Evolutionary conservation across 306 rosid species (phyloP).

Genomic region (Casuarina equisetifolia): DNA sequence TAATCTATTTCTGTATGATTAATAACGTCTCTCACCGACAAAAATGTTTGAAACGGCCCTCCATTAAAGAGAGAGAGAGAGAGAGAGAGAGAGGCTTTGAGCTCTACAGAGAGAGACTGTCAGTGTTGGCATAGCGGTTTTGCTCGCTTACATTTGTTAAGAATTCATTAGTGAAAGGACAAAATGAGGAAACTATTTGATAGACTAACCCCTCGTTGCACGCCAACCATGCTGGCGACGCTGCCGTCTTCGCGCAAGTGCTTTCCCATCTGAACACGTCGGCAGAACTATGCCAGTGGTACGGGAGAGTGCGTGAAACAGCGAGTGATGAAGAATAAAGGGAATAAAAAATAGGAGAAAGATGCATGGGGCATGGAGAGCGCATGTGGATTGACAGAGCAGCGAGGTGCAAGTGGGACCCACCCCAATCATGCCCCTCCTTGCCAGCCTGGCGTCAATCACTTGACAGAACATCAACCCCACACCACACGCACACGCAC

Average conservation of each 20-base stretch:
- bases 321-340: constrained; percentile 25
- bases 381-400: constrained; percentile 68
- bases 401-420: constrained; percentile 35
- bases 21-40: constrained; percentile 92
- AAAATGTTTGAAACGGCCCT: constrained; percentile 69
- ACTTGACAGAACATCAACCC: constrained; percentile 50
- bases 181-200: neutral
- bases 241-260: neutral
- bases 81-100: neutral
- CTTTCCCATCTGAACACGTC: neutral
- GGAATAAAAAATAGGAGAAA: constrained; percentile 41
- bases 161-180: constrained; percentile 4
- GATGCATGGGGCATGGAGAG: constrained; percentile 66
- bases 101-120: neutral
- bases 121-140: constrained; percentile 18
- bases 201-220: neutral
- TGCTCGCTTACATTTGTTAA: constrained; percentile 32
- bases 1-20: constrained; percentile 46
- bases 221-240: neutral
- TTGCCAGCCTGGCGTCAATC: constrained; percentile 73
- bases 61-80: constrained; percentile 29
- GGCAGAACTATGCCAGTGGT: neutral
- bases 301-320: constrained; percentile 24
- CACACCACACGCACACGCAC: neutral
- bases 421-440: constrained; percentile 43